Evolutionary conservation across 257 asterid species (phyloP), one percentile per base, ranked within the genome.

Genomic region (Ilex aquifolium): DNA sequence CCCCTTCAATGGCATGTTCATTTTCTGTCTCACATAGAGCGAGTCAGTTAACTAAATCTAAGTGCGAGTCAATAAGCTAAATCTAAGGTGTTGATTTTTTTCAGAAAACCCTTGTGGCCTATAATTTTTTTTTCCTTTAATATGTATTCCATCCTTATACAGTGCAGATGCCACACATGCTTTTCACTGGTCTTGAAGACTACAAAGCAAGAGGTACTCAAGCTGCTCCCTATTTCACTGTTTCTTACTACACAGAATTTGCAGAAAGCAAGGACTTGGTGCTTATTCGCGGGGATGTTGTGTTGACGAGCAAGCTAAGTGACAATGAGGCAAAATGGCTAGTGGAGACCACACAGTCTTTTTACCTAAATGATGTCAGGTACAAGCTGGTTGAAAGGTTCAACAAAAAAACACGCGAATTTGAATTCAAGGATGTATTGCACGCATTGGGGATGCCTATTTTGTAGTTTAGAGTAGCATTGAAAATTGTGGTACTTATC

Each of bases 181-280:
- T 92, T 61, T 79, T 92, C 72, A 92, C 96, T n/a, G 99, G 99
- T 60, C 97, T 92, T 32, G 97, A 92, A 75, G 97, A 87, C 67
- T 89, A 92, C 66, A 89, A 85, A 76, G 96, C 97, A 32, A 89
- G 94, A 78, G 99, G 99, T 70, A 87, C 95, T 52, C 96, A 92
- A 81, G 96, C 97, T 72, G 75, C 99, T 57, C 99, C 95, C 16
- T 89, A 87, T 87, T 72, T 89, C 46, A 87, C 95, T 2, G 85
- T 88, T 62, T 57, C 94, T 29, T 79, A 76, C 72, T 92, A 89
- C 85, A 87, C 76, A 30, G 96, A 89, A 71, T 92, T 89, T 71
- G 85, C 91, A 52, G 97, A 92, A 64, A 89, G 81, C 82, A 89
- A 87, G 72, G 95, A 79, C 57, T 49, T 92, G 77, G 97, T 89